phyloP scores from a whole-genome alignment of 1,284 basidiomycete species.

The Polyporus tsugae region DNA sequence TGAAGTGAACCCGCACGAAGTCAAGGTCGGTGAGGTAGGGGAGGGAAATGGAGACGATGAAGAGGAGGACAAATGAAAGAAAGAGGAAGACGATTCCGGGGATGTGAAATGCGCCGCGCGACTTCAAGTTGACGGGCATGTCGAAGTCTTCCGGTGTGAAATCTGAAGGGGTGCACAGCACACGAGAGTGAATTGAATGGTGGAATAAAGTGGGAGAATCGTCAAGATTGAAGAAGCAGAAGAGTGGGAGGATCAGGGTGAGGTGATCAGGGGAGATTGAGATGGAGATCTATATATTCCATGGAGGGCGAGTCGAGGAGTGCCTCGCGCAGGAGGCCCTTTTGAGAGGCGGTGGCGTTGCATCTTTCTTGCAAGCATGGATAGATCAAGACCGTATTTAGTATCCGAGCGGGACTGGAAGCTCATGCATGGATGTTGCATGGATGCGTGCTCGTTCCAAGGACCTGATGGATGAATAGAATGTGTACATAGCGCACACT shows the following conservation, averaged over 20 bases:
- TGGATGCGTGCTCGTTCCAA: background rate
- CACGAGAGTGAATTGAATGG: background rate
- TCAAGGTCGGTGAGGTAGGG: constrained; percentile 72
- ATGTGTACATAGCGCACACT: background rate
- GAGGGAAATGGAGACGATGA: constrained; percentile 74
- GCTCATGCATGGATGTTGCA: background rate
- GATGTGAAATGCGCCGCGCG: constrained; percentile 56
- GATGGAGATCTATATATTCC: background rate
- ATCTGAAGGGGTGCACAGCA: background rate
- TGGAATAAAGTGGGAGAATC: background rate
- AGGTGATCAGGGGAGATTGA: background rate
- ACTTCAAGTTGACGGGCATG: constrained; percentile 17
- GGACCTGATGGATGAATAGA: background rate
- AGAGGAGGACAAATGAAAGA: constrained; percentile 67
- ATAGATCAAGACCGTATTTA: background rate
- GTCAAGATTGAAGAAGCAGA: background rate
- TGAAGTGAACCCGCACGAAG: constrained; percentile 64
- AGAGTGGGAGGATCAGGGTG: background rate
- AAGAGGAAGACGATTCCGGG: constrained; percentile 70
- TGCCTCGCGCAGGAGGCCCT: background rate
- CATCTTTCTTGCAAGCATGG: background rate
- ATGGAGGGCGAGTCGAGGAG: background rate
- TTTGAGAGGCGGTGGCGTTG: background rate
- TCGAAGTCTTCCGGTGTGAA: background rate
- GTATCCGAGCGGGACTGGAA: background rate